phyloP scores from a whole-genome alignment of 2,329 filamentous ascomycete species.

The Xylaria sp. region DNA sequence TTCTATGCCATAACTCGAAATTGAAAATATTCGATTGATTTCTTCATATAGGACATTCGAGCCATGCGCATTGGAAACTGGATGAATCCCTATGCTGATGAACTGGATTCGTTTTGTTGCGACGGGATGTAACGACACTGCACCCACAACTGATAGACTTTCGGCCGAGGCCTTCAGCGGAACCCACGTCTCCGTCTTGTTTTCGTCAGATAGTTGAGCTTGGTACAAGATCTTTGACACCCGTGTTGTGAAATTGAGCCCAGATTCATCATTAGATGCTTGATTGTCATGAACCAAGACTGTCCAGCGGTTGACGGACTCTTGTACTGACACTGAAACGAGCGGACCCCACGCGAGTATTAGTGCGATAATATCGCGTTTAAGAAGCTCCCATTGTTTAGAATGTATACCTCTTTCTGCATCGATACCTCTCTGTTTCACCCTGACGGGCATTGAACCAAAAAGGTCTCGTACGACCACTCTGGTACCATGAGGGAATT shows the following conservation, averaged over 20 bases:
- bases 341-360: conserved; percentile 74
- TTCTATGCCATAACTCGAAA: conserved; percentile 78
- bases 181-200: conserved; percentile 71
- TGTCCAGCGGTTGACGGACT: conserved; percentile 54
- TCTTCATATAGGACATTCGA: conserved; percentile 78
- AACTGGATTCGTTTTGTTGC: conserved; percentile 82
- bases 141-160: conserved; percentile 71
- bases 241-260: conserved; percentile 37
- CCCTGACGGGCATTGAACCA: conserved; percentile 88
- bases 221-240: conserved; percentile 70
- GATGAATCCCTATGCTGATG: conserved; percentile 78
- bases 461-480: conserved; percentile 84
- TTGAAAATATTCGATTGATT: conserved; percentile 79
- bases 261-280: conserved; percentile 27
- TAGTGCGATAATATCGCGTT: conserved; percentile 67
- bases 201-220: conserved; percentile 67
- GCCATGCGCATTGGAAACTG: conserved; percentile 65
- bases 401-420: conserved; percentile 61
- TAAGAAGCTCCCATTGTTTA: conserved; percentile 73
- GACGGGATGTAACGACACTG: conserved; percentile 75
- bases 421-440: conserved; percentile 76
- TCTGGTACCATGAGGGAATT: conserved; percentile 75
- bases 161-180: conserved; percentile 73
- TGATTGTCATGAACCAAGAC: conserved; percentile 51
- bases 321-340: conserved; percentile 68